Percentiles rank a stretch among this genome's conserved stretches.
Conservation (phyloP, 2,329 filamentous ascomycete species). For the Colletotrichum karsti region DNA sequence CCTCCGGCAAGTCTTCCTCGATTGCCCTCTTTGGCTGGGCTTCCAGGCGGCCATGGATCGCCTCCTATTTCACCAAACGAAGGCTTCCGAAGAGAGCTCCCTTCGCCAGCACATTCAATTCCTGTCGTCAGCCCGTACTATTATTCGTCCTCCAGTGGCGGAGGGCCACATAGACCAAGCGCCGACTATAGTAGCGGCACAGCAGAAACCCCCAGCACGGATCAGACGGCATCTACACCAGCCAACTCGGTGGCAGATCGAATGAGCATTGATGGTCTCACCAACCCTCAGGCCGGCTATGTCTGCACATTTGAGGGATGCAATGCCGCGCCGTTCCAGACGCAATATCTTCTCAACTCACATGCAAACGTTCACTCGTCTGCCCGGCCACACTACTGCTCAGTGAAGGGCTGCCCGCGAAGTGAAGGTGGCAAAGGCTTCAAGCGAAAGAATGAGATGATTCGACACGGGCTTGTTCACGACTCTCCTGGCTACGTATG, state of each 20-base stretch:
- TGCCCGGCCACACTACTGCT: slow-evolving; percentile 71
- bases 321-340: slow-evolving; percentile 78
- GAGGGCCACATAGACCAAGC: slow-evolving; percentile 43
- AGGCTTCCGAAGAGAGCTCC: slow-evolving; percentile 51
- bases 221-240: slow-evolving; percentile 53
- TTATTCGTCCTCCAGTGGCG: slow-evolving; percentile 41
- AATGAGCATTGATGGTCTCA: slow-evolving; percentile 68
- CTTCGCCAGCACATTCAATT: slow-evolving; percentile 54
- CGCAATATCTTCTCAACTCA: slow-evolving; percentile 80
- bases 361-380: slow-evolving; percentile 79
- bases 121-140: slow-evolving; percentile 48
- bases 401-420: slow-evolving; percentile 68
- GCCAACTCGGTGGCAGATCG: slow-evolving; percentile 55
- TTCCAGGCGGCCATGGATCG: slow-evolving; percentile 36
- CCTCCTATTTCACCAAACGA: slow-evolving; percentile 62
- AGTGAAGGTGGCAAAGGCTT: slow-evolving; percentile 73
- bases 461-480: slow-evolving; percentile 85
- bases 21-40: slow-evolving; percentile 37
- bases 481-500: slow-evolving; percentile 95
- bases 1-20: slow-evolving; percentile 42
- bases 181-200: slow-evolving; percentile 54
- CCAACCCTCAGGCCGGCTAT: slow-evolving; percentile 62
- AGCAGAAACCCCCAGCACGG: slow-evolving; percentile 56
- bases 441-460: slow-evolving; percentile 79
- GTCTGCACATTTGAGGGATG: slow-evolving; percentile 71